Conservation (phyloP, 495 filamentous ascomycete genomes). For the Aspergillus bridgeri region DNA sequence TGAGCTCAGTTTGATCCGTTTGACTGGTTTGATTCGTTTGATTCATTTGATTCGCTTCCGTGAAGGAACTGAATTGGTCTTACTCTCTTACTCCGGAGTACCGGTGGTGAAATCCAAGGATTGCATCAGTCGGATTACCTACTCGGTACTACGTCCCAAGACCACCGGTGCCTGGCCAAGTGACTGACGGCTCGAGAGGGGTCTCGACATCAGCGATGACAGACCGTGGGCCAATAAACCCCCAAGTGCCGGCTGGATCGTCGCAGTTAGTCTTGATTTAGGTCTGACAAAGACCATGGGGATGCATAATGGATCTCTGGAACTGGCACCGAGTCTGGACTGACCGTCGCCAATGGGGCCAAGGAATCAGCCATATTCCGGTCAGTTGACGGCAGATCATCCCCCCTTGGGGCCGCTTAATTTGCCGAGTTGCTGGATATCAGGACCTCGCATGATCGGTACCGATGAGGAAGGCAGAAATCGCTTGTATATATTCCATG, state of each 20-base stretch:
- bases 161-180: not conserved
- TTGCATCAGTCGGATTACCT: not conserved
- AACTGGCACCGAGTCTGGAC: not conserved
- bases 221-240: not conserved
- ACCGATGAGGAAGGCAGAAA: no score
- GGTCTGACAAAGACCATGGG: constrained; percentile 2
- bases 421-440: not conserved
- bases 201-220: not conserved
- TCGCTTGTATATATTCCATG: not conserved
- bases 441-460: no score
- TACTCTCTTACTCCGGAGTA: no score
- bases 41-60: no score
- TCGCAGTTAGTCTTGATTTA: not conserved
- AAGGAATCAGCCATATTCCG: not conserved
- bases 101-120: no score
- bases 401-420: not conserved
- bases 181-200: not conserved
- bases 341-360: not conserved
- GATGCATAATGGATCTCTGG: not conserved
- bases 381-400: constrained; percentile 6
- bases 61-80: no score
- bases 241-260: not conserved
- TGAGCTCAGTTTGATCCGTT: not conserved
- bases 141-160: not conserved
- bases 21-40: no score